Conservation (phyloP, 2,329 filamentous ascomycete species). For the Fusarium chaquense region DNA sequence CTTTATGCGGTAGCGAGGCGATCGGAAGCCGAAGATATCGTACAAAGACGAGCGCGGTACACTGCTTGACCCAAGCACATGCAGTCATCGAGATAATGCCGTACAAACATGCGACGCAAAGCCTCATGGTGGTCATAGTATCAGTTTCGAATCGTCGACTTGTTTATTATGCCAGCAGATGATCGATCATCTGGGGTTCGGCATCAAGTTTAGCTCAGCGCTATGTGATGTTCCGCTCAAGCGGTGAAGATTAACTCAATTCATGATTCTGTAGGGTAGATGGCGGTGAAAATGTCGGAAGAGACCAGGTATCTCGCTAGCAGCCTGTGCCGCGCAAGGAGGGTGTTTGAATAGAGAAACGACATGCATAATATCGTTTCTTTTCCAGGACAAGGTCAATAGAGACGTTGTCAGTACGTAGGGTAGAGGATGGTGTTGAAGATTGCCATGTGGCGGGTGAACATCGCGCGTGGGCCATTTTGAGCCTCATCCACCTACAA, state of each 20-base stretch:
- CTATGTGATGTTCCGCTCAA: constrained; percentile 35
- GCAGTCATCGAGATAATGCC: constrained; percentile 17
- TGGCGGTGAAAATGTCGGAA: constrained; percentile 42
- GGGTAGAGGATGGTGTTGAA: not conserved
- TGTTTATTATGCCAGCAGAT: constrained; percentile 44
- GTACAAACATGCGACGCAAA: constrained; percentile 20
- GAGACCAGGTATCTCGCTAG: constrained; percentile 12
- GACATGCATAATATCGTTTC: not conserved
- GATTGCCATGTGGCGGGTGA: constrained; percentile 9
- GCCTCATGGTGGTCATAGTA: constrained; percentile 19
- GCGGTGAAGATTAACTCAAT: constrained; percentile 43
- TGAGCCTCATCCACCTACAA: constrained; percentile 27
- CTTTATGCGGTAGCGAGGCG: constrained; percentile 9
- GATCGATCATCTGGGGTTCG: constrained; percentile 42
- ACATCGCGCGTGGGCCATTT: not conserved
- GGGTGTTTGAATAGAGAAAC: constrained; percentile 17
- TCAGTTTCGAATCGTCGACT: constrained; percentile 29
- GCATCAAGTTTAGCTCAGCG: constrained; percentile 38
- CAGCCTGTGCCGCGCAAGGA: constrained; percentile 30
- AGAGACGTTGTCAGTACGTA: constrained; percentile 1
- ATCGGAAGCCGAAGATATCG: constrained; percentile 14
- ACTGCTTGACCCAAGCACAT: constrained; percentile 29
- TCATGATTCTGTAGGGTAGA: constrained; percentile 43
- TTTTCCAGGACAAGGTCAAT: not conserved
- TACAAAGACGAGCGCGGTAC: constrained; percentile 19